Conservation (phyloP, 306 rosid species). For the Cicer yamashitae region DNA sequence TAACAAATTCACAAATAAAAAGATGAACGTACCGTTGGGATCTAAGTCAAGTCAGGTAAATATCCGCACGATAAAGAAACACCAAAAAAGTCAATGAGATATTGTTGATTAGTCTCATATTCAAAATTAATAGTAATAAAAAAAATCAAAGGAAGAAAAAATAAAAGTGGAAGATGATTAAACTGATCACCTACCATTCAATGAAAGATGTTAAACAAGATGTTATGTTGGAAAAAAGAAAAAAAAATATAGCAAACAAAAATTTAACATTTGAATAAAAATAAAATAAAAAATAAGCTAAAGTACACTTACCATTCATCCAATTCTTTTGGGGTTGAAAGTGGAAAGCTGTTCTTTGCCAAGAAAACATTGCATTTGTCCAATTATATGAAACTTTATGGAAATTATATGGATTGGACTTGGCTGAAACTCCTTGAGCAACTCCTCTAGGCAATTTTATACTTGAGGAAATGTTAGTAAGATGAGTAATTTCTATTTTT, state of each 20-base stretch:
- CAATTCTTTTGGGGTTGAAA: conserved; percentile 80
- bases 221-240: not conserved
- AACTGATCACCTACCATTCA: conserved; percentile 42
- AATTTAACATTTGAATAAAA: not conserved
- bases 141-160: not conserved
- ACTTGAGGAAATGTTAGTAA: not conserved
- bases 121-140: not conserved
- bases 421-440: conserved; percentile 70
- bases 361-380: conserved; percentile 87
- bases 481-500: not conserved
- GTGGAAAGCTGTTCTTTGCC: conserved; percentile 88
- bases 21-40: conserved; percentile 69
- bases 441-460: conserved; percentile 58
- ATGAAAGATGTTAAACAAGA: not conserved
- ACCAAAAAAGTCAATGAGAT: not conserved
- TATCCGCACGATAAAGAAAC: conserved; percentile 1
- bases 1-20: not conserved
- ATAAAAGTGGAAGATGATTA: conserved; percentile 7
- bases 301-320: conserved; percentile 80
- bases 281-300: not conserved
- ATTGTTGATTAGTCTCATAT: conserved; percentile 39
- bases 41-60: conserved; percentile 54
- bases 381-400: conserved; percentile 54
- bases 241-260: not conserved
- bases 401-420: conserved; percentile 58